Conservation (phyloP, 2,329 filamentous ascomycete species). For the Colletotrichum orchidophilum region DNA sequence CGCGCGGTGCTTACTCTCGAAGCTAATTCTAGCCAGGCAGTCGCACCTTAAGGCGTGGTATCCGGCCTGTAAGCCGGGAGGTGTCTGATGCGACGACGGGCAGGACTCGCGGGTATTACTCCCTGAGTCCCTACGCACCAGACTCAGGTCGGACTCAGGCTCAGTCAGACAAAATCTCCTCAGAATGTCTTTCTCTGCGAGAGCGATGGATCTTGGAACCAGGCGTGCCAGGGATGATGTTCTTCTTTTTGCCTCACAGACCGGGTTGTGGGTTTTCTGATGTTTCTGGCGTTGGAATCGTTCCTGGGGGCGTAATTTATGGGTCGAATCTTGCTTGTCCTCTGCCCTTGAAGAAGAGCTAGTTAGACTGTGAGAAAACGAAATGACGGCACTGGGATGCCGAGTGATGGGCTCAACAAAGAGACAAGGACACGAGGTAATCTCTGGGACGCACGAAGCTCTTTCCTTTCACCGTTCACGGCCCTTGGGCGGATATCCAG, state of each 20-base stretch:
- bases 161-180: slow-evolving; percentile 20
- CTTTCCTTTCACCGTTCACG: too few species aligned
- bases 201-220: background rate
- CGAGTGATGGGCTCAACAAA: slow-evolving; percentile 12
- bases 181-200: slow-evolving; percentile 30
- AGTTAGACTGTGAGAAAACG: background rate
- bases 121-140: background rate
- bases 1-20: slow-evolving; percentile 9
- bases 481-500: background rate
- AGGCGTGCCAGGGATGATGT: background rate
- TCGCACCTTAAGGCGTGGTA: background rate
- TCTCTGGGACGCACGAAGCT: background rate
- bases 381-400: slow-evolving; percentile 30
- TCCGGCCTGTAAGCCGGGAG: background rate
- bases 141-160: background rate
- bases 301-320: background rate
- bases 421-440: slow-evolving; percentile 6
- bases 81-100: background rate
- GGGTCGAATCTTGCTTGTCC: background rate
- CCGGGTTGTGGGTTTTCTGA: background rate
- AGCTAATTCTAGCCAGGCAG: background rate
- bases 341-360: background rate
- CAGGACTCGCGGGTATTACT: background rate
- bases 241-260: background rate
- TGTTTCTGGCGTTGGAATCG: background rate